Conservation (phyloP, 768 basidiomycete species). For the Amanita subjunquillea region DNA sequence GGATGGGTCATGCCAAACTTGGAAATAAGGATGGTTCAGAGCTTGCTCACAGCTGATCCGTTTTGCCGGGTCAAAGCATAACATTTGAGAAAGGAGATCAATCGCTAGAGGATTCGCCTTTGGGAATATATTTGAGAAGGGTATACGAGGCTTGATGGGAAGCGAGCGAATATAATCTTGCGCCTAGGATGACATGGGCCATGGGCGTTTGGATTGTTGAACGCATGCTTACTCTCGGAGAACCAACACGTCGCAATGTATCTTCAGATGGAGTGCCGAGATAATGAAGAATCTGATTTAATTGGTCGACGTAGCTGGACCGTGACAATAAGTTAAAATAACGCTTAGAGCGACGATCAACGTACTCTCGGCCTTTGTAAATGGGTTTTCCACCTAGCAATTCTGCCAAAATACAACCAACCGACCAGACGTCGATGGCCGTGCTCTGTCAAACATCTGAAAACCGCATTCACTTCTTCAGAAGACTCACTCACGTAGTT, state of each 20-base stretch:
- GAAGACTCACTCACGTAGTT: constrained; percentile 63
- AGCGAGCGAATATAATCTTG: constrained; percentile 98
- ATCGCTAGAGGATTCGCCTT: constrained; percentile 90
- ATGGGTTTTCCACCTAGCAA: constrained; percentile 89
- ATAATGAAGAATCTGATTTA: constrained; percentile 96
- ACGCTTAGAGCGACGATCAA: constrained; percentile 6
- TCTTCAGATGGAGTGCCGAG: constrained; percentile 98
- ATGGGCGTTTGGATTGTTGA: not conserved
- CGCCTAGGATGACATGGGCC: constrained; percentile 38
- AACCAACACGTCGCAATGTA: constrained; percentile 91
- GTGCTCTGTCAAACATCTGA: constrained; percentile 46
- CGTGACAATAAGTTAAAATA: not conserved
- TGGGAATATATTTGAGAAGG: constrained; percentile 88
- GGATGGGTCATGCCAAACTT: constrained; percentile 96
- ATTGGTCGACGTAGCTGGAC: constrained; percentile 88
- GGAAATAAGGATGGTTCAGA: constrained; percentile 86
- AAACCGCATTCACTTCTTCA: not conserved
- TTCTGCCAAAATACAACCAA: constrained; percentile 93
- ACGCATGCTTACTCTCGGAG: constrained; percentile 61
- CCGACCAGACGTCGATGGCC: constrained; percentile 92
- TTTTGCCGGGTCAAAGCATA: constrained; percentile 94
- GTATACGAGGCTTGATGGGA: constrained; percentile 92
- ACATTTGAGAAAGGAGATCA: constrained; percentile 83
- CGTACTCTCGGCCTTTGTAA: constrained; percentile 95
- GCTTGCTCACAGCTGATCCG: constrained; percentile 96